Conservation (phyloP, 2,329 filamentous ascomycete species). For the Alternaria sp. region DNA sequence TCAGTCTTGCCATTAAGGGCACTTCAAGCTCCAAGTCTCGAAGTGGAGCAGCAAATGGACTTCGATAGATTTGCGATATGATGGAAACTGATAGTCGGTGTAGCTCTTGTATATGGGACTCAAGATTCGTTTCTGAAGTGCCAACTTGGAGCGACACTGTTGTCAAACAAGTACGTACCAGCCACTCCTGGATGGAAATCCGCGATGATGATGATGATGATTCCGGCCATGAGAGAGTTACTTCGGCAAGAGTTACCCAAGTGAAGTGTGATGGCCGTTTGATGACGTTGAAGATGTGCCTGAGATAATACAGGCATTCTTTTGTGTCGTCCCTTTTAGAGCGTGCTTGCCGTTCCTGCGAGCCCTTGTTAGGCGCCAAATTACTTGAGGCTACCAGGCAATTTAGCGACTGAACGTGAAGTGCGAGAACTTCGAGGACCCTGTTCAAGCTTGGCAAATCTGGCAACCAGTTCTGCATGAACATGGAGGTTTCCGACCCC, state of each 20-base stretch:
- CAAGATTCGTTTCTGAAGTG: slow-evolving; percentile 43
- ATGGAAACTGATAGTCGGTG: slow-evolving; percentile 75
- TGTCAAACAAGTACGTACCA: slow-evolving; percentile 70
- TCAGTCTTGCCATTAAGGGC: slow-evolving; percentile 73
- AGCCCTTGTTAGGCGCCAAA: slow-evolving; percentile 23
- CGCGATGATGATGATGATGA: slow-evolving; percentile 53
- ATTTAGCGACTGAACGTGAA: slow-evolving; percentile 44
- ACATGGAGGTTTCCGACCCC: slow-evolving; percentile 76
- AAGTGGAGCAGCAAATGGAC: slow-evolving; percentile 67
- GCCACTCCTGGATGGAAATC: slow-evolving; percentile 69
- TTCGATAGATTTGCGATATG: slow-evolving; percentile 69
- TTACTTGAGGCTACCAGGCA: slow-evolving; percentile 36
- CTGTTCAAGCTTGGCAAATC: slow-evolving; percentile 63
- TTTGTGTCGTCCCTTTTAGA: slow-evolving; percentile 70
- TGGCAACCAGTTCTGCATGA: slow-evolving; percentile 82
- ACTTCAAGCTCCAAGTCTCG: slow-evolving; percentile 73
- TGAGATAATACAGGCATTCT: slow-evolving; percentile 79
- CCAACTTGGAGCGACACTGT: slow-evolving; percentile 62
- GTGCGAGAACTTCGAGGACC: slow-evolving; percentile 52
- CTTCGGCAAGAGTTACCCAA: slow-evolving; percentile 74
- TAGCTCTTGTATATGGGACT: slow-evolving; percentile 66
- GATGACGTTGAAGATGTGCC: slow-evolving; percentile 76
- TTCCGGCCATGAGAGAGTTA: slow-evolving; percentile 61
- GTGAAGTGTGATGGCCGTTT: slow-evolving; percentile 72
- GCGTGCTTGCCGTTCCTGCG: slow-evolving; percentile 6